Evolutionary conservation across 306 rosid species (phyloP).

Genomic region (Pueraria montana): DNA sequence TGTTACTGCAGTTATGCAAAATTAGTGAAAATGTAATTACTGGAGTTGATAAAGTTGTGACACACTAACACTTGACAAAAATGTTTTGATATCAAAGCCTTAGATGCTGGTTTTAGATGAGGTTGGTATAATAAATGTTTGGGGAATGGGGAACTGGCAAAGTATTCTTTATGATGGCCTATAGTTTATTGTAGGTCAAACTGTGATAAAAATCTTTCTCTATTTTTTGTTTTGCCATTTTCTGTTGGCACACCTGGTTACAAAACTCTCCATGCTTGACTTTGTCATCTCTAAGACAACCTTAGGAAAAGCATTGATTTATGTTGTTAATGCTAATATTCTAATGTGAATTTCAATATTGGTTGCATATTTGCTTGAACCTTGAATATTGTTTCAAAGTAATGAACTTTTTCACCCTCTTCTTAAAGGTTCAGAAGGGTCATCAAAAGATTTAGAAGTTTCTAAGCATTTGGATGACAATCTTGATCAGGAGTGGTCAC

Average conservation of each 20-base stretch:
- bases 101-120: not conserved
- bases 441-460: constrained; percentile 57
- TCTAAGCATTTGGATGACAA: constrained; percentile 54
- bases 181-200: not conserved
- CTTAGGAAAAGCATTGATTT: constrained; percentile 5
- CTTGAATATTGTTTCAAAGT: constrained; percentile 9
- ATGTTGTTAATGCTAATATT: not conserved
- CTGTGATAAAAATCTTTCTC: not conserved
- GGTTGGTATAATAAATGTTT: not conserved
- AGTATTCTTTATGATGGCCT: not conserved
- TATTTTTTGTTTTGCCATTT: not conserved
- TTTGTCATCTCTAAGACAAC: constrained; percentile 15
- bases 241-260: constrained; percentile 1
- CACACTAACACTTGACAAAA: not conserved
- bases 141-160: not conserved
- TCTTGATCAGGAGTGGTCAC: constrained; percentile 79
- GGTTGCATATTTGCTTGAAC: constrained; percentile 23
- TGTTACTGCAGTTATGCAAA: not conserved
- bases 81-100: not conserved
- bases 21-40: not conserved
- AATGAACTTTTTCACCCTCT: constrained; percentile 31
- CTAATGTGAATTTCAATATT: not conserved
- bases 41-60: not conserved
- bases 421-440: constrained; percentile 54
- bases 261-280: constrained; percentile 2